Evolutionary conservation across 805 yeast species (phyloP).

Genomic region (Candida argentea): DNA sequence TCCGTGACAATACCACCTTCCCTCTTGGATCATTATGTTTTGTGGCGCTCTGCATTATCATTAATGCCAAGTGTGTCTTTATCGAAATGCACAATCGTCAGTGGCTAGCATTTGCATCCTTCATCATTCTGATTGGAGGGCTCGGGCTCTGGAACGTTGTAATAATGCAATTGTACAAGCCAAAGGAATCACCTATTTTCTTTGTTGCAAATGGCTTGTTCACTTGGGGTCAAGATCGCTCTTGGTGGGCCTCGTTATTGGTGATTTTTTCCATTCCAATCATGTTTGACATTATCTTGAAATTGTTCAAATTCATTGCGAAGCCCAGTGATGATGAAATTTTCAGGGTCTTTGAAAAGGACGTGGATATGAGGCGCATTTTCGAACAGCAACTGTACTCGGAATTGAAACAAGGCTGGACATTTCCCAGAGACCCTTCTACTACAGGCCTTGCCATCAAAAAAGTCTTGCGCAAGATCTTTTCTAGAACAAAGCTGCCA

Average conservation of each 20-base stretch:
- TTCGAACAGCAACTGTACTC: constrained; percentile 65
- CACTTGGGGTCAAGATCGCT: constrained; percentile 68
- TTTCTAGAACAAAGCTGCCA: constrained; percentile 4
- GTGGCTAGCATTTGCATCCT: constrained; percentile 55
- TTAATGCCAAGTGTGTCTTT: constrained; percentile 70
- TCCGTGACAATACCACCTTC: constrained; percentile 65
- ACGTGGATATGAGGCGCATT: constrained; percentile 49
- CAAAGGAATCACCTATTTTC: constrained; percentile 46
- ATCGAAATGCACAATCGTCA: constrained; percentile 73
- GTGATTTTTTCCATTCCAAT: constrained; percentile 49
- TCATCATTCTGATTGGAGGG: constrained; percentile 67
- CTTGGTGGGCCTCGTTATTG: constrained; percentile 78
- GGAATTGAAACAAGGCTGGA: constrained; percentile 76
- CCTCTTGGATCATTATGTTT: constrained; percentile 74
- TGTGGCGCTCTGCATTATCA: constrained; percentile 60
- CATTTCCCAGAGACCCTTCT: constrained; percentile 42
- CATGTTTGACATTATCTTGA: constrained; percentile 54
- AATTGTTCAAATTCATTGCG: constrained; percentile 44
- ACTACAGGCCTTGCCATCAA: constrained; percentile 7
- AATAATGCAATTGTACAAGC: constrained; percentile 57
- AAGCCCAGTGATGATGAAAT: constrained; percentile 67
- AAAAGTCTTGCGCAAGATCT: constrained; percentile 4
- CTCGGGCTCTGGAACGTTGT: constrained; percentile 79
- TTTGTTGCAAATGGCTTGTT: constrained; percentile 63
- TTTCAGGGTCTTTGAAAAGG: constrained; percentile 70